Evolutionary conservation across 306 rosid species (phyloP), one percentile per base, ranked within the genome.

Genomic region (Vicia sativa): DNA sequence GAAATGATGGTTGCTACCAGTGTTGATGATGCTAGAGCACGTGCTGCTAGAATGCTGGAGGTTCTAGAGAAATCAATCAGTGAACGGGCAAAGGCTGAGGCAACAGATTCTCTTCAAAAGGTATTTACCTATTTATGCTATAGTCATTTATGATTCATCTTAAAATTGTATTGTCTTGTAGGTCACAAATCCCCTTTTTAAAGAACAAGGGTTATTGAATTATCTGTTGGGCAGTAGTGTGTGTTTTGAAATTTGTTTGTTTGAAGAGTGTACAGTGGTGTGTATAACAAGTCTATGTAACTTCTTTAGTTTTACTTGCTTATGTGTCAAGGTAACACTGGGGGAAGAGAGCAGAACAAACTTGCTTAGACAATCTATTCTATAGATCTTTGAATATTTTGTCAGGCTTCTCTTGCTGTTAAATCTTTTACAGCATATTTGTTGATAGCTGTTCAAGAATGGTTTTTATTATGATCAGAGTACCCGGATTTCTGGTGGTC

Each of bases 11-110:
- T 70, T 63, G 96, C 97, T 60, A 81, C 79, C 35, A 88, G 83
- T 71, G 73, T 91, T 77, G 97, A 88, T 43, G 95, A 90, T 90
- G 95, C 95, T 12, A 85, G 86, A 77, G 79, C 77, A n/a, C 96
- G 95, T 60, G 97, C 90, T 68, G 73, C 95, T 42, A 84, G 87
- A 80, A 82, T 86, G 69, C 81, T 93, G 66, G 96, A 85, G 78
- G 78, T 82, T 85, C 78, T 93, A 41, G 97, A 90, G 88, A 86
- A 79, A 78, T 86, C 97, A 56, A 90, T 93, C 60, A 80, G 83
- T 65, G 86, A 80, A 37, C 77, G 79, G 18, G 96, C 82, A 35
- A 82, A 86, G 70, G 88, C 83, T 1, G 95, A 85, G 75, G 93
- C 89, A 25, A 62, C 86, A 44, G 81, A 85, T 74, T 71, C 60